A percentile compares a stretch with the other conserved stretches of the same genome.
Evolutionary conservation across 2,329 filamentous ascomycete genomes (phyloP).

Genomic region (Talaromyces sp.): DNA sequence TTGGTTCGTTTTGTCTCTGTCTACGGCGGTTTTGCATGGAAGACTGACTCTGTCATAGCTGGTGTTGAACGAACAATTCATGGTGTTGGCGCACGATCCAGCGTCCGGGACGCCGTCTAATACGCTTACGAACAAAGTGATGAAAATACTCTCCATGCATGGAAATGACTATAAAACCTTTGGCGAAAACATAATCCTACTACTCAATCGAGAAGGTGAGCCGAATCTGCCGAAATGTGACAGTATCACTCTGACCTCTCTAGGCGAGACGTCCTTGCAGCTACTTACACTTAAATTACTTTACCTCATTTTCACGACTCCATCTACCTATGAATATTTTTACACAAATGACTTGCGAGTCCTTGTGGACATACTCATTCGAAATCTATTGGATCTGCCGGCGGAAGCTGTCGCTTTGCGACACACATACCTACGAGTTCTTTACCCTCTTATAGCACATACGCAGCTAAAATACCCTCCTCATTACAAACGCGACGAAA

Average conservation of each 20-base stretch:
- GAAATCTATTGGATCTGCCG: slow-evolving; percentile 92
- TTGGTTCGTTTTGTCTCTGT: slow-evolving; percentile 58
- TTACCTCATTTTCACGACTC: slow-evolving; percentile 91
- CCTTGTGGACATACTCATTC: slow-evolving; percentile 89
- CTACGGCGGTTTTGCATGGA: background rate
- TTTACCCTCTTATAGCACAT: slow-evolving; percentile 85
- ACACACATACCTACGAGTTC: slow-evolving; percentile 90
- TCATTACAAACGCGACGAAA: slow-evolving; percentile 87
- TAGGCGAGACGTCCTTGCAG: slow-evolving; percentile 83
- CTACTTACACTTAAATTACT: slow-evolving; percentile 93
- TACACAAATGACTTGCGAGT: slow-evolving; percentile 97
- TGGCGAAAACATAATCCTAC: slow-evolving; percentile 92
- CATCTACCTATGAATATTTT: slow-evolving; percentile 92
- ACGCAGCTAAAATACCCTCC: slow-evolving; percentile 83
- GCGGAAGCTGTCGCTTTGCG: slow-evolving; percentile 70
- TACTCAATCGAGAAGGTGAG: slow-evolving; percentile 81
- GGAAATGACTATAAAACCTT: slow-evolving; percentile 86
- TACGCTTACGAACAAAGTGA: slow-evolving; percentile 81
- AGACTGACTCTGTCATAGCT: slow-evolving; percentile 54
- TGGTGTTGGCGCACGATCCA: slow-evolving; percentile 67
- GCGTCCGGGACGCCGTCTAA: slow-evolving; percentile 34
- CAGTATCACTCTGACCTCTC: background rate
- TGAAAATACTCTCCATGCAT: slow-evolving; percentile 81
- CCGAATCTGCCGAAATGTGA: background rate
- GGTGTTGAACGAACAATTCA: slow-evolving; percentile 96